Evolutionary conservation across 495 filamentous ascomycete species (phyloP).

Genomic region (Elaphomyces granulatus): DNA sequence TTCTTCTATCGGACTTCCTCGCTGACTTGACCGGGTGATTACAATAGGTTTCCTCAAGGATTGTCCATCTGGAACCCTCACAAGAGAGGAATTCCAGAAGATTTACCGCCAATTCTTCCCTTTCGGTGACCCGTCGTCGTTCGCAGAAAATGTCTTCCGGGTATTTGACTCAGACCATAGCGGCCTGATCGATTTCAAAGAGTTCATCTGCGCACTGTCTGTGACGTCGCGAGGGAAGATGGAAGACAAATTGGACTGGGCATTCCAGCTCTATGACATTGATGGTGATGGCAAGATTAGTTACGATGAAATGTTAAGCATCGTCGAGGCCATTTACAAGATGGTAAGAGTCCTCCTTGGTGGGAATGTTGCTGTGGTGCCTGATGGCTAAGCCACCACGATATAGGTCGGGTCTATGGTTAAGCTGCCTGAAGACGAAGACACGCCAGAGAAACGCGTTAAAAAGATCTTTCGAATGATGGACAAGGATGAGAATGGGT

Average conservation of each 20-base stretch:
- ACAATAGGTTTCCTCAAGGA: slow-evolving; percentile 86
- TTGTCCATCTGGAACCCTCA: slow-evolving; percentile 90
- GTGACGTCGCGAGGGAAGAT: slow-evolving; percentile 95
- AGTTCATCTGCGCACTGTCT: slow-evolving; percentile 96
- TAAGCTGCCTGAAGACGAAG: slow-evolving; percentile 94
- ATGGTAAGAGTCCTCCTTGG: slow-evolving; percentile 53
- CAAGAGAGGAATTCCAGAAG: slow-evolving; percentile 97
- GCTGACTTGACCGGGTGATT: background rate
- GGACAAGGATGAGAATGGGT: slow-evolving; percentile 98
- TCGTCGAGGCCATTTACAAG: slow-evolving; percentile 99
- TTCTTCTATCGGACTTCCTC: background rate
- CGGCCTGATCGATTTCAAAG: slow-evolving; percentile 97
- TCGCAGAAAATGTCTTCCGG: slow-evolving; percentile 98
- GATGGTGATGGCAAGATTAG: slow-evolving; percentile 98
- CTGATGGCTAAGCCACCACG: background rate
- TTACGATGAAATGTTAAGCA: slow-evolving; percentile 96
- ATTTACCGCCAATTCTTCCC: slow-evolving; percentile 99
- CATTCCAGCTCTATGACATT: slow-evolving; percentile 98
- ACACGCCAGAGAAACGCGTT: slow-evolving; percentile 96
- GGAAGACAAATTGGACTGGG: slow-evolving; percentile 99
- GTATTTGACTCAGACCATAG: slow-evolving; percentile 97
- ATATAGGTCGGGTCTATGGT: slow-evolving; percentile 96
- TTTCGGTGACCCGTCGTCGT: slow-evolving; percentile 90
- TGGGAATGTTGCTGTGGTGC: too few relatives aligned
- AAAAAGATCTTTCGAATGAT: slow-evolving; percentile 99